phyloP scores from a whole-genome alignment of 495 filamentous ascomycete species.

The Aspergillus avenaceus region DNA sequence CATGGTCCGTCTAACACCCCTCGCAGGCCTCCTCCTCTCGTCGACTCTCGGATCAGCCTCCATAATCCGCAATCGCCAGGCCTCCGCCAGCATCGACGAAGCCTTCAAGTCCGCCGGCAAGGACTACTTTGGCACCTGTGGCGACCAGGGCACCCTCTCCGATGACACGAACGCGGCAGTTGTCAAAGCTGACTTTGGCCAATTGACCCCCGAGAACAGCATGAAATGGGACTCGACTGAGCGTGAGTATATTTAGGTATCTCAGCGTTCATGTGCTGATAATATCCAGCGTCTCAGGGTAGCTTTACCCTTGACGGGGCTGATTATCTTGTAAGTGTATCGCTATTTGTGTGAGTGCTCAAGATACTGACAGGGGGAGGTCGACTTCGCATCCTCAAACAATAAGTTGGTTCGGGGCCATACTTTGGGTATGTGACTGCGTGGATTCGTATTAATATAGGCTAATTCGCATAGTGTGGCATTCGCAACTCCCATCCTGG shows the following conservation, averaged over 20 bases:
- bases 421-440: constrained; percentile 31
- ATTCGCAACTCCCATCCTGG: constrained; percentile 51
- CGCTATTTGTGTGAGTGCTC: background rate
- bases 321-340: constrained; percentile 35
- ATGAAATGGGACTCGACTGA: constrained; percentile 52
- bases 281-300: constrained; percentile 26
- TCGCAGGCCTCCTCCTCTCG: no score
- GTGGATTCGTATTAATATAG: background rate
- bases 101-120: constrained; percentile 15
- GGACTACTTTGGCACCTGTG: constrained; percentile 20
- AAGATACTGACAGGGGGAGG: constrained; percentile 13
- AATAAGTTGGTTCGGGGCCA: constrained; percentile 48
- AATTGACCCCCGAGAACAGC: constrained; percentile 52
- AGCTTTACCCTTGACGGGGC: constrained; percentile 38
- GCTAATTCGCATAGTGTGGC: constrained; percentile 35
- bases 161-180: constrained; percentile 25
- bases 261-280: constrained; percentile 4
- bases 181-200: constrained; percentile 45
- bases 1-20: no score
- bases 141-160: constrained; percentile 20
- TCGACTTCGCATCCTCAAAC: constrained; percentile 44
- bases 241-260: constrained; percentile 15
- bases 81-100: constrained; percentile 7
- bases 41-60: no score
- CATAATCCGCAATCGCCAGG: constrained; percentile 5